These are phyloP conservation scores for Catunica adiposa DNA, from an alignment of 2,329 filamentous ascomycete genomes.

Conservation along the genomic window DNA sequence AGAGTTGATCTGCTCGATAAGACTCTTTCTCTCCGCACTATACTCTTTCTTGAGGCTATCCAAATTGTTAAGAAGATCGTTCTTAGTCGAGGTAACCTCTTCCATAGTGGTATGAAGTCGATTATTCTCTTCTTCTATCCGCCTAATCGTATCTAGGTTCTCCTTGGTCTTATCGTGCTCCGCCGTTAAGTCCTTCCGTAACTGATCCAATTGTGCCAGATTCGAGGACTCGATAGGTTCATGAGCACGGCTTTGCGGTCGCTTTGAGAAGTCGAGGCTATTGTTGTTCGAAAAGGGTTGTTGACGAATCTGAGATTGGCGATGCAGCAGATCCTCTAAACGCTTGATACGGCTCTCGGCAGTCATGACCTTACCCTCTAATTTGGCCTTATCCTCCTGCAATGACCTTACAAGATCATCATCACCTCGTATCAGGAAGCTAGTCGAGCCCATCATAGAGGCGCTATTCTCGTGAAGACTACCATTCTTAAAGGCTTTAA, in stretches of 20 bases:
- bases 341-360: constrained; percentile 80
- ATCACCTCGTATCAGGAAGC: constrained; percentile 69
- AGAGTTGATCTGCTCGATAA: constrained; percentile 64
- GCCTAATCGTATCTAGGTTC: constrained; percentile 53
- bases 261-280: constrained; percentile 22
- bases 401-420: constrained; percentile 63
- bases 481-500: constrained; percentile 91
- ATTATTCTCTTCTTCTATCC: constrained; percentile 20
- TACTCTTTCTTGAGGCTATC: constrained; percentile 85
- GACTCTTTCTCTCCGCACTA: constrained; percentile 61
- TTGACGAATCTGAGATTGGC: constrained; percentile 39
- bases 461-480: constrained; percentile 90
- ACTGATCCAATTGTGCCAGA: constrained; percentile 22
- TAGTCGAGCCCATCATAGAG: constrained; percentile 62
- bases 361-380: constrained; percentile 61
- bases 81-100: constrained; percentile 81
- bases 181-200: constrained; percentile 63
- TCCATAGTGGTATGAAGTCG: constrained; percentile 40
- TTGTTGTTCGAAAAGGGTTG: constrained; percentile 32
- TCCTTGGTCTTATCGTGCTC: constrained; percentile 52
- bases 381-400: constrained; percentile 65
- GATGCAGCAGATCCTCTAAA: constrained; percentile 79
- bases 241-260: constrained; percentile 26
- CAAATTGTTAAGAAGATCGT: constrained; percentile 86
- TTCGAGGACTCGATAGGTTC: constrained; percentile 1